phyloP scores from a whole-genome alignment of 2,329 filamentous ascomycete genomes.

The Exophiala xenobiotica region DNA sequence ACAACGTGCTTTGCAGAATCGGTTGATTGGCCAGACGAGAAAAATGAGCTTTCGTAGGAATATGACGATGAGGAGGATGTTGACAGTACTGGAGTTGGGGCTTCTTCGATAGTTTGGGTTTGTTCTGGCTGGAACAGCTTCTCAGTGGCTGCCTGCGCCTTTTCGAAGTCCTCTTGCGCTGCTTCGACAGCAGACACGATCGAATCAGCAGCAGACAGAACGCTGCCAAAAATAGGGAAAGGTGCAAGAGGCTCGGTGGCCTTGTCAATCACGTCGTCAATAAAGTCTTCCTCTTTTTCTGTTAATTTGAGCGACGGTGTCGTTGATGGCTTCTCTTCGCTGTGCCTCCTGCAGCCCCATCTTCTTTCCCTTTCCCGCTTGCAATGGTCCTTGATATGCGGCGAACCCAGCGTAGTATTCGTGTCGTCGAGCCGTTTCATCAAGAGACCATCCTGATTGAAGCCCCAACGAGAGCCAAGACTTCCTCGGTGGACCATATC shows the following conservation, averaged over 20 bases:
- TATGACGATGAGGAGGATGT: conserved; percentile 5
- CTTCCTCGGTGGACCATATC: conserved; percentile 44
- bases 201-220: conserved; percentile 17
- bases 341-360: conserved; percentile 10
- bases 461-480: conserved; percentile 41
- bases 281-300: conserved; percentile 4
- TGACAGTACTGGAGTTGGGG: background rate
- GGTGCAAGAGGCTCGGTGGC: conserved; percentile 13
- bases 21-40: background rate
- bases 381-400: conserved; percentile 2
- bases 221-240: conserved; percentile 16
- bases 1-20: conserved; percentile 39
- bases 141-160: background rate
- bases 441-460: conserved; percentile 20
- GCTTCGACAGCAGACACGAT: conserved; percentile 18
- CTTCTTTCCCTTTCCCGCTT: conserved; percentile 8
- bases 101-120: background rate
- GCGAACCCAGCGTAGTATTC: background rate
- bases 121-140: background rate
- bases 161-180: conserved; percentile 1
- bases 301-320: background rate
- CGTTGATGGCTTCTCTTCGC: background rate
- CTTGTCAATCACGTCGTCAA: conserved; percentile 15
- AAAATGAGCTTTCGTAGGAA: conserved; percentile 4
- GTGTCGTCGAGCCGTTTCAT: conserved; percentile 10